Evolutionary conservation across 768 basidiomycete genomes (phyloP), one percentile per base, ranked within the genome.

Genomic region (Hebeloma cylindrosporum): DNA sequence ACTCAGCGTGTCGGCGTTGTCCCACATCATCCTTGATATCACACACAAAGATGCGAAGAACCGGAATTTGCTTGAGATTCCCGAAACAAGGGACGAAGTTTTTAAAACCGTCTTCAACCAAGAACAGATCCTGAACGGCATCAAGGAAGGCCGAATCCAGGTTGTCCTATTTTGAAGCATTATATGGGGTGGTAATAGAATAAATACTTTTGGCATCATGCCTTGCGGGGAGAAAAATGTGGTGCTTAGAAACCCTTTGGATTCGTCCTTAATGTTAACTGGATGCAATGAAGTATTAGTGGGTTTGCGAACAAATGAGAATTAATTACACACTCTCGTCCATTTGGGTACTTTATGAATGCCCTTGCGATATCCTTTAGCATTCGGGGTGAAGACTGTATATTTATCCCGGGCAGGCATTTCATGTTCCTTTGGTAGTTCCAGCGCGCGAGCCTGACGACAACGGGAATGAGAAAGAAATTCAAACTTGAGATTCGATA

Each of bases 281-380:
- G 59, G 17, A 46, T 36, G 43, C 21, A 35, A 4, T 25, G 21
- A 22, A 47, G 25, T 51, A 34, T 50, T 29, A 21, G 18, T 44
- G 2, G 52, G 18, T 35, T 9, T n/a, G 5, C n/a, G 25, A 9
- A 9, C 16, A 37, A 9, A 25, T 9, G 33, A 42, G 21, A 25
- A 7, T 7, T 25, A 23, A 44, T 23, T 20, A 70, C 86, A 48
- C 53, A 94, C 93, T 66, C 91, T 77, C 38, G 94, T 96, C 82
- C 86, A 97, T 61, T 96, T 95, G n/a, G 94, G 94, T 20, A 95
- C 88, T 60, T 94, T 94, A 70, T 98, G 94, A 37, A 96, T 92
- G 18, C 91, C 88, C 59, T 97, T 97, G 32, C 95, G 73, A 66
- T 95, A 99, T 5, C 89, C 87, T 46, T 65, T 73, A 1, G 71